phyloP scores from a whole-genome alignment of 768 basidiomycete species.

The Phlebiopsis flavidoalba region DNA sequence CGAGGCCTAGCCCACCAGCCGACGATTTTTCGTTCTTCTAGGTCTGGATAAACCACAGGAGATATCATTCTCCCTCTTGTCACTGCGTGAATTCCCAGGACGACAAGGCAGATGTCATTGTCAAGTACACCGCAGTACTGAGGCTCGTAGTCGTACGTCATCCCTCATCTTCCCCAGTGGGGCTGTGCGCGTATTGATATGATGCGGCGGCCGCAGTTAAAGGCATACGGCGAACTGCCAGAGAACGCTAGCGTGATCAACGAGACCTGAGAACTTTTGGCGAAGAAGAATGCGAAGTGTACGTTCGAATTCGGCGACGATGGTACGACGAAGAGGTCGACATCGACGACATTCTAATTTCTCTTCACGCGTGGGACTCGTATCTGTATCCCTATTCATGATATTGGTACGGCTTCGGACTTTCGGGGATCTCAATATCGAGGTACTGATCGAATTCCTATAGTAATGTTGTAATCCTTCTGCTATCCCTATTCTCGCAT shows the following conservation, averaged over 20 bases:
- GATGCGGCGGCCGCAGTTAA: slow-evolving; percentile 51
- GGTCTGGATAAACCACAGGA: slow-evolving; percentile 99
- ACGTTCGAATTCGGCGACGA: slow-evolving; percentile 88
- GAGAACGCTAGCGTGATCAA: slow-evolving; percentile 96
- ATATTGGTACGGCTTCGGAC: background rate
- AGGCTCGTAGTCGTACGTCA: slow-evolving; percentile 70
- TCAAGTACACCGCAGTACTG: slow-evolving; percentile 97
- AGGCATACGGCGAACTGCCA: slow-evolving; percentile 96
- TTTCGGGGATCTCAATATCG: background rate
- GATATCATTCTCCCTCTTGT: slow-evolving; percentile 93
- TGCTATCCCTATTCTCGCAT: background rate
- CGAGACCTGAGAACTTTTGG: slow-evolving; percentile 92
- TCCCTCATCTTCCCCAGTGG: background rate
- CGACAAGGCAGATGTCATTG: slow-evolving; percentile 98
- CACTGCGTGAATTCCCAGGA: slow-evolving; percentile 98
- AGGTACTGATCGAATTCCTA: background rate
- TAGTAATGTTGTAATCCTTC: slow-evolving; percentile 3
- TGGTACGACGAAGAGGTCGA: slow-evolving; percentile 86
- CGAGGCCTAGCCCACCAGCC: background rate
- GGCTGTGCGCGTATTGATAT: background rate
- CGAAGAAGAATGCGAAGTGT: slow-evolving; percentile 85
- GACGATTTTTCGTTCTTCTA: slow-evolving; percentile 28
- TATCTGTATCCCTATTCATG: slow-evolving; percentile 18
- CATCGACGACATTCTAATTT: slow-evolving; percentile 80
- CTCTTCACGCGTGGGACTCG: slow-evolving; percentile 16